Conservation (phyloP, 208 protist genomes). For the Acanthamoeba rhysodes region DNA sequence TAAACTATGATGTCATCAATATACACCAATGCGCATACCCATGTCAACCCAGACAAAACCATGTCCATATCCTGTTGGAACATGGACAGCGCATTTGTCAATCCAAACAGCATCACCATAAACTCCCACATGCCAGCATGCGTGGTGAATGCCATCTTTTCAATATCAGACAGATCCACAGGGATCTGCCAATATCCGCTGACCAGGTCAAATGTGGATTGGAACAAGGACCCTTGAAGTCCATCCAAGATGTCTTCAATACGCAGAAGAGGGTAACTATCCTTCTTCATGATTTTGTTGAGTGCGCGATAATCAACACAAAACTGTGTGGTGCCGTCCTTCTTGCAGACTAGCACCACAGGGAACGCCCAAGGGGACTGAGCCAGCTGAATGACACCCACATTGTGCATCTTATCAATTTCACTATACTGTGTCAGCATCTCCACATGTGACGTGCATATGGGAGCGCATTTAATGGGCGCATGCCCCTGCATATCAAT, state of each 20-base stretch:
- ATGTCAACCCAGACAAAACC: neutral
- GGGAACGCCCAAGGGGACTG: neutral
- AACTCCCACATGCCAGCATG: conserved; percentile 60
- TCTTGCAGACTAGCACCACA: neutral
- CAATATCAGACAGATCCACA: neutral
- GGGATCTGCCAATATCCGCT: conserved; percentile 69
- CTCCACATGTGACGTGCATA: neutral
- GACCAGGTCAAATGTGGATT: neutral
- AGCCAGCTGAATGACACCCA: neutral
- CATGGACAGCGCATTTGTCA: conserved; percentile 52
- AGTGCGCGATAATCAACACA: conserved; percentile 68
- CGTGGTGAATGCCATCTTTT: conserved; percentile 67
- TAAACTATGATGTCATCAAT: conserved; percentile 42
- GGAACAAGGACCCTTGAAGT: neutral
- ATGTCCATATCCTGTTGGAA: conserved; percentile 70
- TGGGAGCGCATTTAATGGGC: neutral
- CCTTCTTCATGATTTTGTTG: conserved; percentile 71
- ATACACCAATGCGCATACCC: neutral
- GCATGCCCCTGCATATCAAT: neutral
- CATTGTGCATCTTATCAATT: neutral
- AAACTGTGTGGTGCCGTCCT: neutral
- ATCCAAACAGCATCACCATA: conserved; percentile 53
- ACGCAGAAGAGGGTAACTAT: conserved; percentile 46
- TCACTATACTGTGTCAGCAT: neutral
- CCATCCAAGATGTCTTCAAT: conserved; percentile 33